Base-by-base conservation (phyloP, 176 grass and related monocot genomes). In the Sorghum bicolor region DNA sequence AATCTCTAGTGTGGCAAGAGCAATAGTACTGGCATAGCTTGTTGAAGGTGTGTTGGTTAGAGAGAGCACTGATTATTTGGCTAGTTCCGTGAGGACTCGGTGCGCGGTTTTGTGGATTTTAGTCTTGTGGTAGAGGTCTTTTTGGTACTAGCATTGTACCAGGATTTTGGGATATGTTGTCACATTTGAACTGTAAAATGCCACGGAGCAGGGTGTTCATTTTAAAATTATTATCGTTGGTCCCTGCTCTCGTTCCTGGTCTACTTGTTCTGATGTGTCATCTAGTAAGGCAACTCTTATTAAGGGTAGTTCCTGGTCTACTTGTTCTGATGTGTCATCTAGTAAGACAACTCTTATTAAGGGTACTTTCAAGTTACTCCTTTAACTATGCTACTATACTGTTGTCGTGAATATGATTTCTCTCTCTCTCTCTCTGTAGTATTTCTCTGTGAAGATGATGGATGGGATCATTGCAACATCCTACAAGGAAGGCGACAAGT, bases 391-490 rank as follows among this genome's bases (percentile, higher is more conserved):
- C 6, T 12, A 10, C 19, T 64, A 20, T 64, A 20, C 19, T 69
- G 41, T 44, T 14, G 4, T 67, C 28, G 28, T 76, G 5, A 47
- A 41, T 10, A 29, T 64, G 29, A 68, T 38, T 40, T 0, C 19
- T 28, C 16, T 25, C 83, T 6, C 53, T 28, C 17, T 77, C 14
- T 58, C 2, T 65, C 4, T 87, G 36, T 61, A 99, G 97, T 86
- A 50, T 39, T 99, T 99, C 77, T 99, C 97, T 8, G 78, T 99
- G 67, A 99, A 99, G 86, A 96, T 99, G 97, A 70, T 94, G 78
- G 93, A 92, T 39, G 97, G 93, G 38, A 86, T 99, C 58, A 94
- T 99, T 31, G 93, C 97, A 1, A 89, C 89, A 5, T 92, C 97
- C 0, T 99, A 99, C 79, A 82, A 79, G 4, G 72, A 74, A 41